phyloP scores from a whole-genome alignment of 352 stramenopile species.

The Phytopythium aichiense region DNA sequence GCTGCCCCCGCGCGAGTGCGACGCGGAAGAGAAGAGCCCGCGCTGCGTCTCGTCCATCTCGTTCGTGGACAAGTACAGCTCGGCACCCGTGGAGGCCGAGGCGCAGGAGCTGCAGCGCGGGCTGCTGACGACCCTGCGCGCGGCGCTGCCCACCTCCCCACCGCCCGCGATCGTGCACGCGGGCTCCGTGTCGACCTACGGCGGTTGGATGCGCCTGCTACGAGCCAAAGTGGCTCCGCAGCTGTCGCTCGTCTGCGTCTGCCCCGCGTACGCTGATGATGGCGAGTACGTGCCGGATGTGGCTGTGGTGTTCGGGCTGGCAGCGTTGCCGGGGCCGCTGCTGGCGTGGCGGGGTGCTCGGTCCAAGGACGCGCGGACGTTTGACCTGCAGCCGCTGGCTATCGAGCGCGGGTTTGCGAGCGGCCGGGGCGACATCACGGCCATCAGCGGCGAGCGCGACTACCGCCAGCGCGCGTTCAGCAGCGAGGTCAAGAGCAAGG shows the following conservation, averaged over 20 bases:
- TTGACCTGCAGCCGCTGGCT: slow-evolving; percentile 42
- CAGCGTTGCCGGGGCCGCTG: slow-evolving; percentile 40
- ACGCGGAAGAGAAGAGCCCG: not conserved
- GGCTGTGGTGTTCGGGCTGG: slow-evolving; percentile 65
- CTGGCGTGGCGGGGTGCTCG: slow-evolving; percentile 61
- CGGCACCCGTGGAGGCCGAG: slow-evolving; percentile 14
- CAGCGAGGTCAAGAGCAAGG: slow-evolving; percentile 26
- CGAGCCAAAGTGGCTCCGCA: slow-evolving; percentile 24
- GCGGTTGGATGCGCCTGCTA: slow-evolving; percentile 56
- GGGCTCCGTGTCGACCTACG: slow-evolving; percentile 70
- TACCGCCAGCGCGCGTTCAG: slow-evolving; percentile 80
- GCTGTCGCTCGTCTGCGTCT: slow-evolving; percentile 54
- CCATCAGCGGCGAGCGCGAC: slow-evolving; percentile 71
- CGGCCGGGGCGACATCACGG: slow-evolving; percentile 61
- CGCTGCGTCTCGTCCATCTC: slow-evolving; percentile 9
- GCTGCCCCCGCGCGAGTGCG: not conserved
- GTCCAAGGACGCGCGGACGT: slow-evolving; percentile 25
- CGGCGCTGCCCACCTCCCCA: slow-evolving; percentile 18
- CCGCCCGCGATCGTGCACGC: slow-evolving; percentile 47
- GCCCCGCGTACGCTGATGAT: slow-evolving; percentile 71
- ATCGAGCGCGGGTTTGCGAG: slow-evolving; percentile 45
- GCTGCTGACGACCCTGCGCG: slow-evolving; percentile 33
- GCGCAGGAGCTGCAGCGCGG: slow-evolving; percentile 26
- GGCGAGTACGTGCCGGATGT: slow-evolving; percentile 69
- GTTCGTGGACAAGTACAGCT: slow-evolving; percentile 17